Percentiles rank a stretch among this genome's conserved stretches.
These are phyloP conservation scores for Cutaneotrichosporon cyanovorans DNA, from an alignment of 1,284 basidiomycete species.

Conservation along the genomic window DNA sequence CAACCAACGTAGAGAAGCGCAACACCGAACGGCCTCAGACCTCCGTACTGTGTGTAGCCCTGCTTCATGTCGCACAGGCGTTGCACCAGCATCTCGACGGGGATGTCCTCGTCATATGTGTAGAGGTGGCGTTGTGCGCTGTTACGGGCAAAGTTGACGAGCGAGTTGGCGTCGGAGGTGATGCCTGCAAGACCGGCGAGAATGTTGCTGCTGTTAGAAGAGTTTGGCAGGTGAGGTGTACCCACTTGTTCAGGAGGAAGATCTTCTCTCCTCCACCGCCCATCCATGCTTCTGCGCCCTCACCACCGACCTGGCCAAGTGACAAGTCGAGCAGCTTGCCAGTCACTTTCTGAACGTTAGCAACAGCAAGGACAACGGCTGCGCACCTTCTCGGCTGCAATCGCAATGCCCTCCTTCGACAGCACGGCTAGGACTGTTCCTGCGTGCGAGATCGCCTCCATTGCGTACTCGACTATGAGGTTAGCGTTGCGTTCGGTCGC, in stretches of 20 bases:
- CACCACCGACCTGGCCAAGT: slow-evolving; percentile 58
- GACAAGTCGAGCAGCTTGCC: slow-evolving; percentile 91
- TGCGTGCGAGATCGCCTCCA: slow-evolving; percentile 97
- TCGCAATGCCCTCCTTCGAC: slow-evolving; percentile 90
- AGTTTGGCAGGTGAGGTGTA: background rate
- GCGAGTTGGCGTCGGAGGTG: slow-evolving; percentile 94
- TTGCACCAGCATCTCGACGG: slow-evolving; percentile 91
- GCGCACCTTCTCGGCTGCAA: slow-evolving; percentile 84
- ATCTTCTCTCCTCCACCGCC: slow-evolving; percentile 97
- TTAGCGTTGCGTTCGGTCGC: slow-evolving; percentile 8
- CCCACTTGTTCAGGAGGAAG: slow-evolving; percentile 72
- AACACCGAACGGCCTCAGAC: slow-evolving; percentile 95
- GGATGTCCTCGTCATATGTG: slow-evolving; percentile 93
- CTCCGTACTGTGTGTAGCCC: slow-evolving; percentile 95
- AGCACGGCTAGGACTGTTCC: slow-evolving; percentile 90
- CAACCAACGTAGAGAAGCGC: slow-evolving; percentile 93
- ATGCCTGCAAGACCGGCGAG: slow-evolving; percentile 91
- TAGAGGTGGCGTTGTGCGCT: slow-evolving; percentile 84
- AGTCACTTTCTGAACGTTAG: slow-evolving; percentile 66
- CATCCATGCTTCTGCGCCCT: slow-evolving; percentile 50
- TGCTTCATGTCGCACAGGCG: slow-evolving; percentile 95
- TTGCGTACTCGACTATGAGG: slow-evolving; percentile 88
- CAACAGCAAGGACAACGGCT: background rate
- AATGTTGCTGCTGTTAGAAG: slow-evolving; percentile 62
- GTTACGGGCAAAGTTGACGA: slow-evolving; percentile 89